phyloP scores from a whole-genome alignment of 2,329 filamentous ascomycete genomes.

The Microsporum ferrugineum region DNA sequence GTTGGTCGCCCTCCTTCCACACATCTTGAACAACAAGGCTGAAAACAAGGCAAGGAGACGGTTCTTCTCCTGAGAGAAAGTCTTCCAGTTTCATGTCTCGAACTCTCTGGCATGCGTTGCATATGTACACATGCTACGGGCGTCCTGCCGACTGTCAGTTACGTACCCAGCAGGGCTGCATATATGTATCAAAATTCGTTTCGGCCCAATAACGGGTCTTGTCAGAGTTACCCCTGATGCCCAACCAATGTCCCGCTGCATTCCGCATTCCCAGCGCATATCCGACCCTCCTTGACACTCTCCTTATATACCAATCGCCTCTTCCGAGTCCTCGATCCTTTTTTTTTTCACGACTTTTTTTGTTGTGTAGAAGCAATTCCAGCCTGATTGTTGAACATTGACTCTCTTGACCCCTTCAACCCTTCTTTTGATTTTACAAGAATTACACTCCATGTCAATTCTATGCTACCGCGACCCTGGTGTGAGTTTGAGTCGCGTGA shows the following conservation, averaged over 20 bases:
- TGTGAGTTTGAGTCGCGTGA: constrained; percentile 12
- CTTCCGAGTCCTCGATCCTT: background rate
- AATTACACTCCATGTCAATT: constrained; percentile 1
- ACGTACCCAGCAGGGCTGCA: constrained; percentile 2
- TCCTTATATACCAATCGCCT: background rate
- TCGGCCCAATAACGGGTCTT: background rate
- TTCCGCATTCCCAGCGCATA: background rate
- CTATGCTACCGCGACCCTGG: constrained; percentile 4
- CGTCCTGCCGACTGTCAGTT: background rate
- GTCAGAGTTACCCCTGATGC: constrained; percentile 1
- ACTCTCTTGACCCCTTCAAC: background rate
- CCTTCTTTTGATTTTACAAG: background rate
- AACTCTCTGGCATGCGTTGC: background rate
- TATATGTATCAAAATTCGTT: background rate
- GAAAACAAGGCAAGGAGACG: background rate
- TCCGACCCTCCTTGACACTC: background rate
- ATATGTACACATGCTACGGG: background rate
- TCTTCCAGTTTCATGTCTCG: background rate
- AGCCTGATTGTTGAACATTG: background rate
- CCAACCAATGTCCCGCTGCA: constrained; percentile 3
- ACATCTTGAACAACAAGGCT: background rate
- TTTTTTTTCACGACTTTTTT: background rate
- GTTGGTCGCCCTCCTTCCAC: background rate
- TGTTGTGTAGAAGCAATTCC: background rate
- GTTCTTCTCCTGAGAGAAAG: background rate